These are phyloP conservation scores for Buddleja alternifolia DNA, from an alignment of 257 asterid species.

Conservation along the genomic window DNA sequence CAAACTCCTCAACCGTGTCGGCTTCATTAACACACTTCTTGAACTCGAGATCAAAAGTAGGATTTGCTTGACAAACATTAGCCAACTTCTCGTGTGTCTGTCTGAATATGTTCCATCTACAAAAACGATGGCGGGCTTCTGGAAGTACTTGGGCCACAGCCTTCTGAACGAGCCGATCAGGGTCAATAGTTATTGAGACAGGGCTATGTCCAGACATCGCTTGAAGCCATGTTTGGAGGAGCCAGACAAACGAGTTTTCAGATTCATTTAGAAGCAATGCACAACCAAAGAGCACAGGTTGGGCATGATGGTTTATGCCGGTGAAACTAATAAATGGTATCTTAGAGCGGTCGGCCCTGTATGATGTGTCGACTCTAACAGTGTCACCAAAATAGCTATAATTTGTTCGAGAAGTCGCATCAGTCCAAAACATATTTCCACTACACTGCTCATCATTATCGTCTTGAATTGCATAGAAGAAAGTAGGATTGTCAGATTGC, in stretches of 20 bases:
- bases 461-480: slow-evolving; percentile 67
- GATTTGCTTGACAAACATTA: slow-evolving; percentile 49
- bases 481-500: slow-evolving; percentile 63
- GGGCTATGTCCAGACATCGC: slow-evolving; percentile 71
- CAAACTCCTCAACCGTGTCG: slow-evolving; percentile 73
- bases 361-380: slow-evolving; percentile 64
- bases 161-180: slow-evolving; percentile 62
- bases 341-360: slow-evolving; percentile 41
- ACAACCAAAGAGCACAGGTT: slow-evolving; percentile 80
- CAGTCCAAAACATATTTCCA: slow-evolving; percentile 76
- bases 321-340: slow-evolving; percentile 72
- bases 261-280: slow-evolving; percentile 71
- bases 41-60: slow-evolving; percentile 62
- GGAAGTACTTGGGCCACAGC: slow-evolving; percentile 73
- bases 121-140: slow-evolving; percentile 56
- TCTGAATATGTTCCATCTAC: slow-evolving; percentile 70
- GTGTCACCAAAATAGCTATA: slow-evolving; percentile 76
- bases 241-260: slow-evolving; percentile 65
- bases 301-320: slow-evolving; percentile 87
- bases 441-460: slow-evolving; percentile 49
- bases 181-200: slow-evolving; percentile 65
- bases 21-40: slow-evolving; percentile 64
- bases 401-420: slow-evolving; percentile 55
- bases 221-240: slow-evolving; percentile 72
- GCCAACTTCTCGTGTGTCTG: slow-evolving; percentile 70